Base-by-base conservation (phyloP, 176 grass and related monocot genomes). In the Oryza nivara region DNA sequence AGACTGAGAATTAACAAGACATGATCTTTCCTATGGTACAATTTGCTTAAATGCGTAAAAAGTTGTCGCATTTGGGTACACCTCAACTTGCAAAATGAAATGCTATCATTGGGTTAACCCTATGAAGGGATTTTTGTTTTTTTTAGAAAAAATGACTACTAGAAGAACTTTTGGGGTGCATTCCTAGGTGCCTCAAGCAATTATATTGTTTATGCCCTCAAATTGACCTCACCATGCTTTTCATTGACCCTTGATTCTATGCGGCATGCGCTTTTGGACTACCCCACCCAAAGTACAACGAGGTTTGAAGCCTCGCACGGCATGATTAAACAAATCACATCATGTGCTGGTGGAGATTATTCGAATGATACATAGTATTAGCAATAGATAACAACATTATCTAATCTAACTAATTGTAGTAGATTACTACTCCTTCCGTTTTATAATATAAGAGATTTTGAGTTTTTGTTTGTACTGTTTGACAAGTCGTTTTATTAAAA, bases 221-320 rank as follows among this genome's bases (percentile, higher is more conserved):
- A 64, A 72, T 44, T 72, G 68, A 82, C 51, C 51, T 20, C 11
- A 6, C 0, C 26, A 16, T 70, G 6, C 0, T 60, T 9, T 44
- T 77, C 30, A 32, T 41, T 81, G 67, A 73, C 69, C 7, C 43
- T 36, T 6, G n/a, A 77, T 69, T 67, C n/a, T 6, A 43, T 22
- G 73, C 23, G 15, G 73, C 65, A 5, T 70, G 65, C 49, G 8
- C 75, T 79, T 85, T 79, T 79, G 11, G 67, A 64, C 51, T 72
- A 36, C 49, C 75, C 67, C 25, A 72, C 51, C 6, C 7, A 63
- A 63, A 58, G 38, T 45, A 60, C 65, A 69, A 36, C 35, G 4
- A 84, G 34, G 73, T 77, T 68, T 25, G 46, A 68, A 51, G 20
- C 45, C 46, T 20, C 38, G 5, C 35, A 68, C 46, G 46, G n/a